Conservation (phyloP, 768 basidiomycete species). For the Suillus subaureus region DNA sequence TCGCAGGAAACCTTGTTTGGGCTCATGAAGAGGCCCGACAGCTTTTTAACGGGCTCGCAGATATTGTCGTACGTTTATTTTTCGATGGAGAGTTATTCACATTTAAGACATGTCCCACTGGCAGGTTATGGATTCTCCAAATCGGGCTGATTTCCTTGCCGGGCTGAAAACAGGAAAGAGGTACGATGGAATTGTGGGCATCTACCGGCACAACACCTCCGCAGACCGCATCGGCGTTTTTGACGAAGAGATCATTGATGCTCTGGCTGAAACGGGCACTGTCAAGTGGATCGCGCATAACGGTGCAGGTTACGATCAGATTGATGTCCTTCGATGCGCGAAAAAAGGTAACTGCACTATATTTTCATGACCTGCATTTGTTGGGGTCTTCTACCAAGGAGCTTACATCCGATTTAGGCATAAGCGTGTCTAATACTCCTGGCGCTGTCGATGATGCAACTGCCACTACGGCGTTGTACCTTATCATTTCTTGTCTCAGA, state of each 20-base stretch:
- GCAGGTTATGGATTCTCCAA: conserved; percentile 57
- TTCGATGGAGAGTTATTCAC: background rate
- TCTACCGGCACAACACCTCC: conserved; percentile 79
- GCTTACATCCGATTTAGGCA: conserved; percentile 31
- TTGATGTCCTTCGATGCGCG: conserved; percentile 76
- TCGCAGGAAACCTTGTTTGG: conserved; percentile 73
- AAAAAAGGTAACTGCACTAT: conserved; percentile 51
- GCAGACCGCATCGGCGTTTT: conserved; percentile 70
- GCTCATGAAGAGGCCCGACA: conserved; percentile 72
- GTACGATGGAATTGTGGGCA: conserved; percentile 70
- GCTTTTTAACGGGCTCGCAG: conserved; percentile 67
- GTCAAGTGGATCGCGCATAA: conserved; percentile 92
- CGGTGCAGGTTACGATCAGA: conserved; percentile 90
- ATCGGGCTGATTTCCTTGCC: conserved; percentile 69
- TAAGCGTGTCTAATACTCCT: conserved; percentile 85
- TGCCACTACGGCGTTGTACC: conserved; percentile 84
- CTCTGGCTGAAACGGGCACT: conserved; percentile 51
- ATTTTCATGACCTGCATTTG: background rate
- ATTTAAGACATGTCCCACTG: background rate
- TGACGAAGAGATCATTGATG: conserved; percentile 75
- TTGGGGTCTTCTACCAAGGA: background rate
- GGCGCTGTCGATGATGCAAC: conserved; percentile 90
- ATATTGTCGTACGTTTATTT: conserved; percentile 66
- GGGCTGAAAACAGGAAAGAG: conserved; percentile 67
- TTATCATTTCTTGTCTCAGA: conserved; percentile 76